These are phyloP conservation scores for Juncus inflexus DNA, from an alignment of 176 grass and related monocot species.

Conservation along the genomic window DNA sequence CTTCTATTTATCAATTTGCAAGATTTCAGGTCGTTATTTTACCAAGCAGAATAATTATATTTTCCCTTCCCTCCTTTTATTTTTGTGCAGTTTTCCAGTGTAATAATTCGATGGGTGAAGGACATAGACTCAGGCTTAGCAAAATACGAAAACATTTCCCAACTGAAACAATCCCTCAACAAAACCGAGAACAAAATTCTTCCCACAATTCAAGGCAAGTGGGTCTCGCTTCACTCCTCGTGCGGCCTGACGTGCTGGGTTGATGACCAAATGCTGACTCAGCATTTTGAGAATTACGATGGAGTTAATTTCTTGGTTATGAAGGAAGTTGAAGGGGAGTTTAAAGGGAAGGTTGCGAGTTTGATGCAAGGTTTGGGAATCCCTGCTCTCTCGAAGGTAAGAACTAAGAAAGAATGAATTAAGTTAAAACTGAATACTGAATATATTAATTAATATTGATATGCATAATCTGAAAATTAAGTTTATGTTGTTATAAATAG, in stretches of 20 bases:
- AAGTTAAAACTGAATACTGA: too few relatives aligned
- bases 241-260: slow-evolving; percentile 90
- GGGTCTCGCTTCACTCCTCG: slow-evolving; percentile 89
- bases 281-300: slow-evolving; percentile 52
- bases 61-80: slow-evolving; percentile 5
- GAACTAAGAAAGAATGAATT: slow-evolving; percentile 24
- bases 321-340: slow-evolving; percentile 50
- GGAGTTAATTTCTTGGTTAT: slow-evolving; percentile 66
- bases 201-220: slow-evolving; percentile 78
- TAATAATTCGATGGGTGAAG: slow-evolving; percentile 77
- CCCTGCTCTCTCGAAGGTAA: slow-evolving; percentile 86
- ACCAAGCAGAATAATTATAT: not conserved
- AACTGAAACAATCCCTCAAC: slow-evolving; percentile 72
- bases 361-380: slow-evolving; percentile 76
- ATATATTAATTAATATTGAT: too few relatives aligned
- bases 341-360: slow-evolving; percentile 51
- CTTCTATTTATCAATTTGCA: not conserved
- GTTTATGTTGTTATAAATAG: too few relatives aligned
- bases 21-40: too few relatives aligned
- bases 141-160: slow-evolving; percentile 46
- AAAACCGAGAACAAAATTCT: slow-evolving; percentile 72
- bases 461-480: too few relatives aligned
- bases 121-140: slow-evolving; percentile 45
- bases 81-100: slow-evolving; percentile 58
- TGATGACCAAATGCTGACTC: slow-evolving; percentile 72